A percentile compares a stretch with the other conserved stretches of the same genome.
These are phyloP conservation scores for Globisporangium abappressorium DNA, from an alignment of 352 stramenopile genomes.

Conservation along the genomic window DNA sequence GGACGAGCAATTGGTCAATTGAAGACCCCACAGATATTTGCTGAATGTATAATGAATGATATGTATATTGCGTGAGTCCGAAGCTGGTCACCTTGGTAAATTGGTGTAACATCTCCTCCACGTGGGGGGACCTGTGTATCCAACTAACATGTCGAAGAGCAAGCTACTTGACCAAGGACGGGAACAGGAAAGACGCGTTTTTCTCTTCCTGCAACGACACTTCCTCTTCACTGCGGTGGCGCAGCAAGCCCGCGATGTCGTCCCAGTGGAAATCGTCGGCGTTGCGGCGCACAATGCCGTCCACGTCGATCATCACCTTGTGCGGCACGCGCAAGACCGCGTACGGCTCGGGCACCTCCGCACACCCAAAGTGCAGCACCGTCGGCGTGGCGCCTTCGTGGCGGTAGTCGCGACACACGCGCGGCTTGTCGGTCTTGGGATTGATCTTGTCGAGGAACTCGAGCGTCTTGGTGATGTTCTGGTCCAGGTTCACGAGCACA, in stretches of 20 bases:
- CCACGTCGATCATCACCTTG: constrained; percentile 43
- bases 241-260: constrained; percentile 48
- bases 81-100: background rate
- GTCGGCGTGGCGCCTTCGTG: constrained; percentile 40
- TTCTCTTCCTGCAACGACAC: constrained; percentile 15
- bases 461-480: constrained; percentile 50
- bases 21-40: no score
- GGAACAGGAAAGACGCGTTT: constrained; percentile 27
- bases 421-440: constrained; percentile 31
- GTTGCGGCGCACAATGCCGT: constrained; percentile 48
- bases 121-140: background rate
- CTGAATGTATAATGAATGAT: background rate
- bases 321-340: constrained; percentile 47
- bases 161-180: constrained; percentile 17
- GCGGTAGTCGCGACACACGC: constrained; percentile 49
- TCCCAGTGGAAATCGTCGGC: constrained; percentile 62
- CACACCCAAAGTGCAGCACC: constrained; percentile 51
- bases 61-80: background rate
- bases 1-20: no score
- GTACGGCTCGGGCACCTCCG: constrained; percentile 52
- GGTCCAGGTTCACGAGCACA: constrained; percentile 59
- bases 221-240: constrained; percentile 35
- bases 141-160: no score
- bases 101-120: no score
- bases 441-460: constrained; percentile 45